Base-by-base conservation (phyloP, 139 green algal species). In the Volvox reticuliferus region DNA sequence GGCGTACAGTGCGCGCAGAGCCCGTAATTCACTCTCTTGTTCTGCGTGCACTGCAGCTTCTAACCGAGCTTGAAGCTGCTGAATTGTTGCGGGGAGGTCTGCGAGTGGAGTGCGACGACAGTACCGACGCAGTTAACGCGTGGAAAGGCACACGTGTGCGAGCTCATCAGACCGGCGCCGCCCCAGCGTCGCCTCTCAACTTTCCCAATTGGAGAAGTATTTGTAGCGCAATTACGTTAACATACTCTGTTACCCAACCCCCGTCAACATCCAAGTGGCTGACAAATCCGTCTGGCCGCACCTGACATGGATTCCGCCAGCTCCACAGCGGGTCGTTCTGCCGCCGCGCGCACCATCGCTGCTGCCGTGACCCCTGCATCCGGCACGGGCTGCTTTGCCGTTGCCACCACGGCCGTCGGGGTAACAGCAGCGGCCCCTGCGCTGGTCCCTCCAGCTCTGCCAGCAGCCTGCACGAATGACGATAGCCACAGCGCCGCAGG, bases 1-100 rank as follows among this genome's bases (percentile, higher is more conserved):
- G 0, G 86, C 65, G 75, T 96, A 96, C 62, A 96, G 88, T 21
- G 67, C 77, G 26, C 32, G 84, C 65, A 95, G 83, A 16, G 89
- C 88, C 6, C 77, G 33, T 28, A 67, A 30, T 68, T 96, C 88
- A 3, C 85, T 50, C 71, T 92, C 86, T 33, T 94, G 92, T 87
- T 95, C 93, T 9, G 93, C 91, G 19, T 91, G 22, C 26, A 95
- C 88, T 5, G 91, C 93, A 14, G 87, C 65, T 26, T 55, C 21
- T 22, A 95, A 89, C 9, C 93, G 89, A 13, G 79, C 71, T 18
- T 95, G 93, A 2, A 91, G 50, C 30, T 79, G 21, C 1, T 76
- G 67, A 20, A 86, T 62, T 44, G 63, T 30, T 22, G 33, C 67
- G 28, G 88, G 68, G 85, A 94, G 26, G 16, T 75, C 63, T 92